Evolutionary conservation across 768 basidiomycete genomes (phyloP).

Genomic region (Suillus ampliporus): DNA sequence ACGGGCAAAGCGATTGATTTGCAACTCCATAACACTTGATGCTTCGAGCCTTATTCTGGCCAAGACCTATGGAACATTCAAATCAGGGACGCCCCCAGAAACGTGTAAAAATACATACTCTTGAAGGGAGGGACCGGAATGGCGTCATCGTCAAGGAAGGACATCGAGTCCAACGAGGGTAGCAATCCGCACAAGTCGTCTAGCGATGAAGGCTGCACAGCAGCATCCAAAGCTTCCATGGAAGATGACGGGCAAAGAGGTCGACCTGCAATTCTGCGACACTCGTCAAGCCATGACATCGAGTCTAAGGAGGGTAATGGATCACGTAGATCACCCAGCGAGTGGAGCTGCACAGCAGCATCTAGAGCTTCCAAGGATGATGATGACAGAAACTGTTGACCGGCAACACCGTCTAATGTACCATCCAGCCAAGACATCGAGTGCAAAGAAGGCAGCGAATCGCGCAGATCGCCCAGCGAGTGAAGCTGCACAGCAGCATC

Average conservation of each 20-base stretch:
- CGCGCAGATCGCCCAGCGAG: not conserved
- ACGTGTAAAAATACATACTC: not conserved
- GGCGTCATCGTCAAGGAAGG: slow-evolving; percentile 1
- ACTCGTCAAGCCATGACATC: slow-evolving; percentile 6
- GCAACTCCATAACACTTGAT: not conserved
- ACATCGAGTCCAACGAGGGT: not conserved
- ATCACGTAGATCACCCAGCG: not conserved
- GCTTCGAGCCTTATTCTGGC: not conserved
- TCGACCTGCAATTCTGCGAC: not conserved
- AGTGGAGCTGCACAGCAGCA: not conserved
- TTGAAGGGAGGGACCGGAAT: not conserved
- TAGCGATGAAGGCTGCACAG: slow-evolving; percentile 1
- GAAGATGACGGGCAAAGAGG: not conserved
- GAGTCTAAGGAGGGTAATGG: not conserved
- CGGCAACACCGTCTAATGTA: not conserved
- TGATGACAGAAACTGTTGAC: not conserved
- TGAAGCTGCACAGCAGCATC: not conserved
- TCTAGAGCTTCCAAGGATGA: not conserved
- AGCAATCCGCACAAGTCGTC: not conserved
- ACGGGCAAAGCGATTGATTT: not conserved
- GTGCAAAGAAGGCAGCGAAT: not conserved
- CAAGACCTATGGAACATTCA: not conserved
- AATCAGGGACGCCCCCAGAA: not conserved
- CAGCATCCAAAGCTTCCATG: slow-evolving; percentile 1
- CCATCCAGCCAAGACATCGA: not conserved